A percentile compares a stretch with the other conserved stretches of the same genome.
Conservation (phyloP, 495 filamentous ascomycete genomes). For the Trichoderma orchidacearum region DNA sequence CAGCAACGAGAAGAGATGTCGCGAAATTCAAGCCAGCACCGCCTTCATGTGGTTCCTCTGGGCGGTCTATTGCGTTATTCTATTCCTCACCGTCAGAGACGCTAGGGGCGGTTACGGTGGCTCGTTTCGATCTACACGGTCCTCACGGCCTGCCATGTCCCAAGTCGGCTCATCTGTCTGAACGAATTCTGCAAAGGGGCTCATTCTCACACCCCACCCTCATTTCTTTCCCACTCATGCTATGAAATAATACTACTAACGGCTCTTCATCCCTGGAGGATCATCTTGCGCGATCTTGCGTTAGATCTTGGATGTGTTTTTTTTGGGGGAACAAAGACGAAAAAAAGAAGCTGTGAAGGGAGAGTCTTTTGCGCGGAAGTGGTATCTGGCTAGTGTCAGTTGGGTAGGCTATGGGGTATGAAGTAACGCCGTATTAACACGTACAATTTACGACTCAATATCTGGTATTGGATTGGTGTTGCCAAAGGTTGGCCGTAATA, state of each 20-base stretch:
- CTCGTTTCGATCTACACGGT: constrained; percentile 4
- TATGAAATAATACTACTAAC: too few species aligned
- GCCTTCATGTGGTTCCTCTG: constrained; percentile 39
- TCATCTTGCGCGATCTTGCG: too few species aligned
- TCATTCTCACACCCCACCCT: neutral
- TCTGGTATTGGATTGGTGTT: neutral
- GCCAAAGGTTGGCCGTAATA: neutral
- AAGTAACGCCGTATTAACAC: neutral
- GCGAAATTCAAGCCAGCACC: constrained; percentile 33
- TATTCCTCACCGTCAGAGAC: constrained; percentile 16
- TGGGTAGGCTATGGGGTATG: neutral
- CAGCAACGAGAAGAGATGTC: constrained; percentile 29
- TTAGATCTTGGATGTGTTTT: too few species aligned
- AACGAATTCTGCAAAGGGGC: too few species aligned
- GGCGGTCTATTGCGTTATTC: constrained; percentile 16
- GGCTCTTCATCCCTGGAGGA: too few species aligned
- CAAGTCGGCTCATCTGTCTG: too few species aligned
- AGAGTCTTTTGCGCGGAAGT: too few species aligned
- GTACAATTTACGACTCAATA: neutral
- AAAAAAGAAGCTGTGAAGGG: too few species aligned
- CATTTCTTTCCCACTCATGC: neutral
- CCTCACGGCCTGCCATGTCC: constrained; percentile 23
- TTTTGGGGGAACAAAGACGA: too few species aligned
- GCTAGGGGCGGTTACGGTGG: constrained; percentile 20
- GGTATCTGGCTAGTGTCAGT: neutral